Percentiles rank a stretch among this genome's conserved stretches.
These are phyloP conservation scores for Globisporangium alternatum DNA, from an alignment of 352 stramenopile genomes.

Conservation along the genomic window DNA sequence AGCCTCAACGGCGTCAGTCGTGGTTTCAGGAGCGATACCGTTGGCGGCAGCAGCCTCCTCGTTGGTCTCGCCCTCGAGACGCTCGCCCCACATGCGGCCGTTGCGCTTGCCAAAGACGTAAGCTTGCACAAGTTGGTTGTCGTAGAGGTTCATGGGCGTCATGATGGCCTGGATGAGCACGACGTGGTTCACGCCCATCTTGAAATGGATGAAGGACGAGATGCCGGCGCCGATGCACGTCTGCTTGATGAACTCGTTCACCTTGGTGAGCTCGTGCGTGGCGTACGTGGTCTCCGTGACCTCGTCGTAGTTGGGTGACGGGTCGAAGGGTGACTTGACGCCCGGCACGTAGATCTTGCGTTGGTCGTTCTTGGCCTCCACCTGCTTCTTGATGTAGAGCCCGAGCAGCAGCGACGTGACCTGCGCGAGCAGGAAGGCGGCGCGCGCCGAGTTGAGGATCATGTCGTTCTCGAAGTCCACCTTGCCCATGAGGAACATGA, in stretches of 20 bases:
- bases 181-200: slow-evolving; percentile 87
- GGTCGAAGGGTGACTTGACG: slow-evolving; percentile 75
- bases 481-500: slow-evolving; percentile 87
- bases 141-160: slow-evolving; percentile 81
- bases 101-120: slow-evolving; percentile 66
- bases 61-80: slow-evolving; percentile 69
- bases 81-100: slow-evolving; percentile 77
- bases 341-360: slow-evolving; percentile 77
- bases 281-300: slow-evolving; percentile 81
- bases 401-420: slow-evolving; percentile 53
- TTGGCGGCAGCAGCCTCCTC: slow-evolving; percentile 42
- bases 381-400: slow-evolving; percentile 71
- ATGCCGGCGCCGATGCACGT: slow-evolving; percentile 77
- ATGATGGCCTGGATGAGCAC: slow-evolving; percentile 85
- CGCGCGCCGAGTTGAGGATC: slow-evolving; percentile 62
- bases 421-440: slow-evolving; percentile 63
- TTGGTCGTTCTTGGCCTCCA: slow-evolving; percentile 72
- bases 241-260: slow-evolving; percentile 81
- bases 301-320: slow-evolving; percentile 72
- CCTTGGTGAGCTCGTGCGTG: slow-evolving; percentile 63
- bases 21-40: slow-evolving; percentile 15
- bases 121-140: slow-evolving; percentile 74
- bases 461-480: slow-evolving; percentile 78
- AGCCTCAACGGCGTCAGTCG: not conserved
- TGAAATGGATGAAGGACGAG: slow-evolving; percentile 79